These are phyloP conservation scores for Rhizopogon rudus DNA, from an alignment of 768 basidiomycete genomes.

Conservation along the genomic window DNA sequence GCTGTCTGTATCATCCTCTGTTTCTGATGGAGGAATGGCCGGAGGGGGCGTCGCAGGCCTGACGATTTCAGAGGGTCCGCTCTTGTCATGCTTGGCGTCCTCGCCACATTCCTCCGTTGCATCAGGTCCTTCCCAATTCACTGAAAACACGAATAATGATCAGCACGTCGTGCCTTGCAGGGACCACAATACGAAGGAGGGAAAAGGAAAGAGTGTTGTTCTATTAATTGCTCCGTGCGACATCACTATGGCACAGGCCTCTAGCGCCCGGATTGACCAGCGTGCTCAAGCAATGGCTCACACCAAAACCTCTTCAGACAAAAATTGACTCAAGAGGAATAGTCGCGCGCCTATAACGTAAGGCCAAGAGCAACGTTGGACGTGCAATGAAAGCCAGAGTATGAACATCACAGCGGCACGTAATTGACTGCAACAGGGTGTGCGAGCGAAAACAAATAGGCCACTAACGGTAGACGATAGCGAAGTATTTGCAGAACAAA, in stretches of 20 bases:
- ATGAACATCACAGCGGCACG: constrained; percentile 20
- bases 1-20: constrained; percentile 47
- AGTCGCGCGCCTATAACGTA: constrained; percentile 30
- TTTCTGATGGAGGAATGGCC: constrained; percentile 36
- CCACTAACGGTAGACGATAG: constrained; percentile 28
- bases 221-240: not conserved
- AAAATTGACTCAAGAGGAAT: constrained; percentile 30
- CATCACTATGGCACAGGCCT: constrained; percentile 1
- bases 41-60: constrained; percentile 23
- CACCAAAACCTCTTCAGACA: constrained; percentile 20
- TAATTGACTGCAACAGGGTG: constrained; percentile 29
- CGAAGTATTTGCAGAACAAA: constrained; percentile 31
- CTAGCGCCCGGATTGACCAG: constrained; percentile 10
- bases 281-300: constrained; percentile 27
- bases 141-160: constrained; percentile 36
- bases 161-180: constrained; percentile 17
- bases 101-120: constrained; percentile 43
- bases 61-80: constrained; percentile 13
- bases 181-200: constrained; percentile 9
- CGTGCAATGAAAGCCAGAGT: constrained; percentile 15
- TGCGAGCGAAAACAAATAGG: constrained; percentile 23
- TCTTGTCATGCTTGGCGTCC: constrained; percentile 13
- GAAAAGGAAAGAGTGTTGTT: constrained; percentile 7
- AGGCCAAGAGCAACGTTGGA: constrained; percentile 25
- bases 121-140: constrained; percentile 69